Base-by-base conservation (phyloP, 257 asterid genomes). In the Solanum pennellii region DNA sequence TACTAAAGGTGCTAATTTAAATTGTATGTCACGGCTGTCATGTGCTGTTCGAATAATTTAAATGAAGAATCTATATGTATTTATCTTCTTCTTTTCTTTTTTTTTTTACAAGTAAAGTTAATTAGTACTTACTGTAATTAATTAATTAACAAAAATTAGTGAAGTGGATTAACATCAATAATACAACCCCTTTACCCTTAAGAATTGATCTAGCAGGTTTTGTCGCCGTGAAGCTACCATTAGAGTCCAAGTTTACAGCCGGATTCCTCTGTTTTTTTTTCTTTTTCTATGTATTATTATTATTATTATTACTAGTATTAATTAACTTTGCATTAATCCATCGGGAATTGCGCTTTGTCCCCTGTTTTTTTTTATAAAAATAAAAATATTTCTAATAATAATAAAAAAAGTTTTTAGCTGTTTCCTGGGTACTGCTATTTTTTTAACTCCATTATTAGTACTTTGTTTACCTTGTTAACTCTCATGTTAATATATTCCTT, bases 401-500 rank as follows among this genome's bases (percentile, higher is more conserved):
- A 52, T 0, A 12, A 56, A 18, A 52, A 29, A 31, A 23, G 5
- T 4, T 83, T 74, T 37, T 83, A 12, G 39, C 82, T 74, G 82
- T 82, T 76, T 47, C 76, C 71, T n/a, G 75, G 60, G 16, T 60
- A 39, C 33, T 79, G 25, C 83, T n/a, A 60, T 14, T 41, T 39
- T 16, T 72, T 37, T 52, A 86, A 88, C 84, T 89, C 80, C 41
- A 83, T 39, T 82, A 87, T 89, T 88, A 39, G 89, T 88, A 90
- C 84, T 72, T 74, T 5, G 49, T 74, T 37, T 73, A 39, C 92
- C 89, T 56, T 60, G 65, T 39, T 15, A 90, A 80, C 86, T 65
- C 87, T 88, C 99, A 95, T 92, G 99, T 92, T 93, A 94, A 90
- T 93, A 90, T 95, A 94, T 95, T 95, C 99, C 96, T 86, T 89